Conservation (phyloP, 31 red algal genomes). For the Asparagopsis taxiformis region DNA sequence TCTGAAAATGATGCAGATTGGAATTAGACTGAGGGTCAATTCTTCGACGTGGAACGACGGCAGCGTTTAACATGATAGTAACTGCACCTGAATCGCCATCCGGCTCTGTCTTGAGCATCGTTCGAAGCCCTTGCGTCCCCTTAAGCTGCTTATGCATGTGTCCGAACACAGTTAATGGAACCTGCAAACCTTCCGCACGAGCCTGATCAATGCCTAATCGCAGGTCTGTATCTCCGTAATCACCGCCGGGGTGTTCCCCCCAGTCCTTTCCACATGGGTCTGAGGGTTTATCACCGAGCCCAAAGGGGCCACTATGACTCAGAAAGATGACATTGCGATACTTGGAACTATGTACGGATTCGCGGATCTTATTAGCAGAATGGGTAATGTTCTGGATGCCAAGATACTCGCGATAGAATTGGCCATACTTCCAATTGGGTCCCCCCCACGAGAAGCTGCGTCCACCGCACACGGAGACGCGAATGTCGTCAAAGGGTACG, state of each 20-base stretch:
- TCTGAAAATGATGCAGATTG: constrained; percentile 35
- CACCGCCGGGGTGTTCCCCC: constrained; percentile 60
- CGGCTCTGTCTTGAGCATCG: constrained; percentile 62
- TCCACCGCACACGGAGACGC: constrained; percentile 71
- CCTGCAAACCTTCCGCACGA: constrained; percentile 23
- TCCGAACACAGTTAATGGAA: constrained; percentile 79
- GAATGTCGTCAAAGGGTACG: constrained; percentile 13
- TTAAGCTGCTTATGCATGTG: constrained; percentile 82
- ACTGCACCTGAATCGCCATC: constrained; percentile 29
- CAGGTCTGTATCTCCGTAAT: constrained; percentile 85
- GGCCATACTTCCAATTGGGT: constrained; percentile 69
- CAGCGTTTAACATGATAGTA: constrained; percentile 78
- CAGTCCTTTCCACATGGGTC: constrained; percentile 83
- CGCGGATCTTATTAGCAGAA: constrained; percentile 44
- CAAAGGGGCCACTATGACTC: constrained; percentile 72
- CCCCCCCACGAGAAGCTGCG: constrained; percentile 73
- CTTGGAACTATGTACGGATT: constrained; percentile 24
- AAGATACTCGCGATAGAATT: constrained; percentile 68
- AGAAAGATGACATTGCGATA: constrained; percentile 57
- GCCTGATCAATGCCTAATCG: constrained; percentile 51
- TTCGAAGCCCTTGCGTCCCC: constrained; percentile 20
- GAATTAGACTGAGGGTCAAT: not conserved
- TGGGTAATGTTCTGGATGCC: constrained; percentile 36
- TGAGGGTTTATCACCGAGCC: constrained; percentile 43
- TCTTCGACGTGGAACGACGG: constrained; percentile 68